Conservation (phyloP, 352 stramenopile genomes). For the Aphanomyces invadans region DNA sequence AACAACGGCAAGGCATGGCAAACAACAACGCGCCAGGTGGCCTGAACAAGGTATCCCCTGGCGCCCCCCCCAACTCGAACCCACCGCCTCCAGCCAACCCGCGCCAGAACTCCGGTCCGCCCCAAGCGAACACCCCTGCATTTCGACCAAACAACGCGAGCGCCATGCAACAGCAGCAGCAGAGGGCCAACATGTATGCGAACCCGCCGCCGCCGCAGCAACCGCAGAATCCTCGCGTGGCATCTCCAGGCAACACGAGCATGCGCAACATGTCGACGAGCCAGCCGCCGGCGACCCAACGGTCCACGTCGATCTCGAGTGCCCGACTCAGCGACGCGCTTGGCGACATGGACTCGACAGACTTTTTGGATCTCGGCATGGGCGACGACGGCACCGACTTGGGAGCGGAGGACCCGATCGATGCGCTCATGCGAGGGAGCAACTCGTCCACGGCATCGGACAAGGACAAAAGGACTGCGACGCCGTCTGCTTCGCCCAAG, state of each 20-base stretch:
- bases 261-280: conserved; percentile 40
- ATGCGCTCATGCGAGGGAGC: background rate
- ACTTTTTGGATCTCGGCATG: conserved; percentile 78
- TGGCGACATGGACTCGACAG: conserved; percentile 47
- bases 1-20: conserved; percentile 35
- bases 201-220: conserved; percentile 28
- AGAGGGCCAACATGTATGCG: conserved; percentile 26
- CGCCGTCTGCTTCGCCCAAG: conserved; percentile 7
- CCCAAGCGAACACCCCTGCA: background rate
- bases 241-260: conserved; percentile 38
- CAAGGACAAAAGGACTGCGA: background rate
- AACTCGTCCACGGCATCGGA: background rate
- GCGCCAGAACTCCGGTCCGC: background rate
- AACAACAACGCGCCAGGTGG: too few species aligned
- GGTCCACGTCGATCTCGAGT: conserved; percentile 31
- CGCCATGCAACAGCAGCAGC: conserved; percentile 32
- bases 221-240: conserved; percentile 47
- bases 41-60: too few species aligned
- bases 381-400: conserved; percentile 27
- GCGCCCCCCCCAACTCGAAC: too few species aligned
- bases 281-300: conserved; percentile 14
- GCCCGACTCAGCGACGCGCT: conserved; percentile 34
- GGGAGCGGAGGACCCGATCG: conserved; percentile 7
- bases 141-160: background rate
- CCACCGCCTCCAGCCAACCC: too few species aligned